phyloP scores from a whole-genome alignment of 2,329 filamentous ascomycete genomes.

The Ciborinia camelliae region DNA sequence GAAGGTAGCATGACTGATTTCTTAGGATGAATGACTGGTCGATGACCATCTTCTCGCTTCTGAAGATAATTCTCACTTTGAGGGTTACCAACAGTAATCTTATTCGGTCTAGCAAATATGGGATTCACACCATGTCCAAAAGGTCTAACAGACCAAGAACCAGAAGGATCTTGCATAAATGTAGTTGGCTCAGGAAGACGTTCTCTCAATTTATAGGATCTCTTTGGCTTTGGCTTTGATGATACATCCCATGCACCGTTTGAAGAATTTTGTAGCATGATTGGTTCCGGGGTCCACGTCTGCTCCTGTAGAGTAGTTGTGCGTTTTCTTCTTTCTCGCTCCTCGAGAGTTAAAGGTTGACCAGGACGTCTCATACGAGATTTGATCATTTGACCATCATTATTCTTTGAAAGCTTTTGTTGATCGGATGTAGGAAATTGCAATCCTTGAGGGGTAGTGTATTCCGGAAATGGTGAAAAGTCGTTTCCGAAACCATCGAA shows the following conservation, averaged over 20 bases:
- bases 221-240: conserved; percentile 9
- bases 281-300: conserved; percentile 25
- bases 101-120: conserved; percentile 32
- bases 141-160: conserved; percentile 34
- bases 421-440: background rate
- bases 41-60: conserved; percentile 27
- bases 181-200: conserved; percentile 35
- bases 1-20: conserved; percentile 26
- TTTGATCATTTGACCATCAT: background rate
- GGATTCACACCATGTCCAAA: conserved; percentile 37
- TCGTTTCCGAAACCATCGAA: conserved; percentile 14
- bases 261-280: conserved; percentile 29
- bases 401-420: background rate
- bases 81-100: conserved; percentile 29
- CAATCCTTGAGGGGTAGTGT: background rate
- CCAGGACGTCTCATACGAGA: background rate
- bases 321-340: conserved; percentile 17
- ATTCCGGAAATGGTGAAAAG: background rate
- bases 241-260: conserved; percentile 33
- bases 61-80: conserved; percentile 25
- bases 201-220: conserved; percentile 16
- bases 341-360: conserved; percentile 14
- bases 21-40: conserved; percentile 30
- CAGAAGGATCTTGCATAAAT: conserved; percentile 32
- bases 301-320: conserved; percentile 1